Evolutionary conservation across 2,329 filamentous ascomycete species (phyloP), one percentile per base, ranked within the genome.

Genomic region (Sporothrix inflata): DNA sequence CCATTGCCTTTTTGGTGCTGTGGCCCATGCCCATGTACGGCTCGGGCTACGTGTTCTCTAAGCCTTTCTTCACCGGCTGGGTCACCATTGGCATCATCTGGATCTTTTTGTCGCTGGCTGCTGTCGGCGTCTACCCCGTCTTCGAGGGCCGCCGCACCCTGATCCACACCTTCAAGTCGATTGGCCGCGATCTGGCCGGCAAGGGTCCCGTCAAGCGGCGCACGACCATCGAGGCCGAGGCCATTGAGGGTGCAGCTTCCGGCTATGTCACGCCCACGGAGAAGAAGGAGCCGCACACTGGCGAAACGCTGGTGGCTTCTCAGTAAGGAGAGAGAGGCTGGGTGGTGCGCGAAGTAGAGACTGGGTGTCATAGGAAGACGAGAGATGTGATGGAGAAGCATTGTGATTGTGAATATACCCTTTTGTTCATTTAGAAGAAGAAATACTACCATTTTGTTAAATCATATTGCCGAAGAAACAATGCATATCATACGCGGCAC

Each of bases 1-100:
- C 76, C 0, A 74, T 97, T 0, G 86, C 89, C 0, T 84, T 97
- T 71, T 83, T 97, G 0, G 85, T 97, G 1, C 86, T 97, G 19
- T 97, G 94, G 94, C 94, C 94, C 0, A 95, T 97, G 87, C 94
- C 94, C 0, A 90, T 97, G 89, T 97, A 96, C 78, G 94, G 93
- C 12, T 86, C 86, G 0, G 88, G 88, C 0, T 97, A 97, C 79
- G 87, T 97, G 70, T 97, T 96, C 82, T 90, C 86, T 80, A 92
- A 93, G 84, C 85, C 85, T 30, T 96, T 96, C 84, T 96, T 95
- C 81, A 93, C 91, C 0, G 92, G 92, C 61, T 95, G 92, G 92
- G 88, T 94, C 12, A 85, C 89, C 0, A 88, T 93, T 9, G 91
- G 91, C 11, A 92, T 96, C 71, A 84, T 94, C 55, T 96, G 93